Conservation (phyloP, 257 asterid genomes). For the Jacaranda mimosifolia region DNA sequence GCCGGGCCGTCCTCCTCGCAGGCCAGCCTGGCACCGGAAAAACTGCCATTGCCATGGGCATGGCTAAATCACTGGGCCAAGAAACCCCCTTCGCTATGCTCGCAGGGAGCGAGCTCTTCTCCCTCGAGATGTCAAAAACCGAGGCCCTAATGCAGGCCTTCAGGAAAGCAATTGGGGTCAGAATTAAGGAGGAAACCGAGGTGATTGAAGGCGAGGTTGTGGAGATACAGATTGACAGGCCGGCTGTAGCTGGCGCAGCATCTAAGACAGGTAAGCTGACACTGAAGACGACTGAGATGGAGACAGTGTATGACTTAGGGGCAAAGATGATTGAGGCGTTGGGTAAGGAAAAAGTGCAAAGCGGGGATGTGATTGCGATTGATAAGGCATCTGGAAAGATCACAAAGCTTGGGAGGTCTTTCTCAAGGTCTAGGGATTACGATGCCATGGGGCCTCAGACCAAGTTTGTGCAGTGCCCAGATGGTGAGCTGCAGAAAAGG, state of each 20-base stretch:
- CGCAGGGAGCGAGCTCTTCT: slow-evolving; percentile 90
- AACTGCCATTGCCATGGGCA: slow-evolving; percentile 93
- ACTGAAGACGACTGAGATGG: slow-evolving; percentile 91
- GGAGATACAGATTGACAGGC: slow-evolving; percentile 80
- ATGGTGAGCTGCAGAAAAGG: slow-evolving; percentile 97
- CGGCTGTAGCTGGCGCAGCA: slow-evolving; percentile 82
- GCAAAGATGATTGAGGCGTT: slow-evolving; percentile 91
- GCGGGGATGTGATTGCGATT: slow-evolving; percentile 91
- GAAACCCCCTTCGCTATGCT: slow-evolving; percentile 95
- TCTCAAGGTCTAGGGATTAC: slow-evolving; percentile 87
- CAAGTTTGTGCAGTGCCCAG: slow-evolving; percentile 95
- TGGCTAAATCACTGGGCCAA: slow-evolving; percentile 86
- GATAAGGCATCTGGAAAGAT: slow-evolving; percentile 96
- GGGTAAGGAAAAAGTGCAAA: slow-evolving; percentile 93
- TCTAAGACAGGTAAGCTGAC: slow-evolving; percentile 86
- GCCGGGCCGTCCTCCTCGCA: slow-evolving; percentile 80
- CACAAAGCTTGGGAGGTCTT: slow-evolving; percentile 85
- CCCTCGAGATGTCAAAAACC: slow-evolving; percentile 89
- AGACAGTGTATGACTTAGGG: slow-evolving; percentile 86
- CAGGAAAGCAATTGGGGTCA: slow-evolving; percentile 82
- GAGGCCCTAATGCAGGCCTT: slow-evolving; percentile 96
- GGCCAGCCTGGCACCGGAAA: slow-evolving; percentile 92
- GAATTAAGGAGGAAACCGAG: slow-evolving; percentile 90
- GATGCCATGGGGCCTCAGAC: slow-evolving; percentile 97
- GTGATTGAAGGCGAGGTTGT: slow-evolving; percentile 95